phyloP scores from a whole-genome alignment of 2,329 filamentous ascomycete genomes.

The Rhynchosporium agropyri region DNA sequence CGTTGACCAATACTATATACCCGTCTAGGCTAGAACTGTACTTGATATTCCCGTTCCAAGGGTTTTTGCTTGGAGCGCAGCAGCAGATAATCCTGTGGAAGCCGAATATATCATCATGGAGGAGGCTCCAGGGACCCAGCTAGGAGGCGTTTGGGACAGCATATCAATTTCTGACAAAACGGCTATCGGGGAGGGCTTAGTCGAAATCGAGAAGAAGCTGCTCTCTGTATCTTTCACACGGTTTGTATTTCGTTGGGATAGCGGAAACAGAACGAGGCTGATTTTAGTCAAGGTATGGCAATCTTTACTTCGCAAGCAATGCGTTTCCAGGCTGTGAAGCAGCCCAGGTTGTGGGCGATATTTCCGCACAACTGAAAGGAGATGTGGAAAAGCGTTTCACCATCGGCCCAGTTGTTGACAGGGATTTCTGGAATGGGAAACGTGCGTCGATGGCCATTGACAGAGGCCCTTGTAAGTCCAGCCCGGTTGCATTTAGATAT shows the following conservation, averaged over 20 bases:
- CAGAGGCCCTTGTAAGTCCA: slow-evolving; percentile 46
- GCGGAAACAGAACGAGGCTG: slow-evolving; percentile 23
- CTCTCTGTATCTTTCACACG: slow-evolving; percentile 43
- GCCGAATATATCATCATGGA: slow-evolving; percentile 47
- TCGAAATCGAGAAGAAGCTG: slow-evolving; percentile 45
- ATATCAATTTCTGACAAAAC: slow-evolving; percentile 37
- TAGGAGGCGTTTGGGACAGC: slow-evolving; percentile 40
- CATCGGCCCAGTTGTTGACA: slow-evolving; percentile 45
- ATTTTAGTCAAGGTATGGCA: slow-evolving; percentile 43
- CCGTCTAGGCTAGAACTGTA: slow-evolving; percentile 30
- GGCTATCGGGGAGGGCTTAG: slow-evolving; percentile 43
- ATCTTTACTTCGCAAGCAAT: slow-evolving; percentile 44
- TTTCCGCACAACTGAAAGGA: slow-evolving; percentile 40
- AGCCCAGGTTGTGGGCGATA: slow-evolving; percentile 38
- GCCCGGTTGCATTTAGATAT: slow-evolving; percentile 19
- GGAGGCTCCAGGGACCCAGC: slow-evolving; percentile 41
- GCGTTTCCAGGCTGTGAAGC: slow-evolving; percentile 40
- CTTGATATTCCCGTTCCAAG: slow-evolving; percentile 33
- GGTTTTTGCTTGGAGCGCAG: slow-evolving; percentile 30
- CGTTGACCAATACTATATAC: slow-evolving; percentile 15
- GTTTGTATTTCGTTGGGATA: slow-evolving; percentile 34
- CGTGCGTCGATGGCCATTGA: slow-evolving; percentile 43
- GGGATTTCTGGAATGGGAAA: slow-evolving; percentile 44
- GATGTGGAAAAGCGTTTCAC: slow-evolving; percentile 41
- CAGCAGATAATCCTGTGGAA: slow-evolving; percentile 35